Evolutionary conservation across 1,284 basidiomycete species (phyloP), one percentile per base, ranked within the genome.

Genomic region (Ustilago sp.): DNA sequence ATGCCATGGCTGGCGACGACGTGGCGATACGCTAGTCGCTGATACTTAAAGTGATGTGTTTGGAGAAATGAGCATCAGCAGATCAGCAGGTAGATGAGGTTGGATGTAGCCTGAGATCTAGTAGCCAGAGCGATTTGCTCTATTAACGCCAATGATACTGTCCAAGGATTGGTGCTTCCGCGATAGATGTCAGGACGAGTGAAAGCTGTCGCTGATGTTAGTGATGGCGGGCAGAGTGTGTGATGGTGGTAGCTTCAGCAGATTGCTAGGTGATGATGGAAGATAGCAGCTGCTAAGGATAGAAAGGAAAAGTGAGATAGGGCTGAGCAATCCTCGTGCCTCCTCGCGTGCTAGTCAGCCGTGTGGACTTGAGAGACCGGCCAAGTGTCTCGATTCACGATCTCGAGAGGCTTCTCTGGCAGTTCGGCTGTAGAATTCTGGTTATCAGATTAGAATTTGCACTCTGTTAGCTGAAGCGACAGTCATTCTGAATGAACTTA

Each of bases 1-100:
- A 58, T 35, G 61, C 65, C 57, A 63, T 73, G 15, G 64, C 61
- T 63, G 70, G 57, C 31, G 70, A 73, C 7, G 65, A 73, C 65
- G 68, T 73, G 41, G 19, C 36, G 6, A 19, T 28, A 15, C 8
- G 19, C 9, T 48, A 11, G 38, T 39, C 15, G 6, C 48, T 50
- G 13, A 6, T 17, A 13, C 13, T 31, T 13, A 28, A 15, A 8
- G 11, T 15, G 11, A 50, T 13, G 23, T 8, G 6, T 5, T 8
- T 31, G 28, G 13, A 31, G 28, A 19, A 31, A n/a, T 13, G 9
- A 55, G 23, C 38, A 55, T 55, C 23, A 41, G 12, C 8, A 32
- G 12, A 12, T 50, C 28, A 32, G 28, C 48, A 13, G 12, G 31
- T 17, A 28, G 31, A 50, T 32, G 31, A 48, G 48, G 11, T 19